phyloP scores from a whole-genome alignment of 169 alveolate genomes.

The Plasmodium reichenowi region DNA sequence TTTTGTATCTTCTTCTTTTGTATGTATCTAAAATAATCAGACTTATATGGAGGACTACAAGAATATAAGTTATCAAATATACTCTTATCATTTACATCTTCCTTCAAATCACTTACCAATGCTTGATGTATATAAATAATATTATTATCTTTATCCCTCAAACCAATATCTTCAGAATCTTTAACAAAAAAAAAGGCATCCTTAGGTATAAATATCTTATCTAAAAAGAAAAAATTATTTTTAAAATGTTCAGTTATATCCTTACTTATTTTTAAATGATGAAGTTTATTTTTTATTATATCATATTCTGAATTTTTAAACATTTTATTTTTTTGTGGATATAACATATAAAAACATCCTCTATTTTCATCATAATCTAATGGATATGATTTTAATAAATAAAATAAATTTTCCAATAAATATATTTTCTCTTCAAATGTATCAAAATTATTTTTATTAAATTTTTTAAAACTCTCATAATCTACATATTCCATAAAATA shows the following conservation, averaged over 20 bases:
- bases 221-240: constrained; percentile 63
- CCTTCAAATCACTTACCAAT: constrained; percentile 64
- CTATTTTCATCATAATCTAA: constrained; percentile 75
- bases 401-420: constrained; percentile 50
- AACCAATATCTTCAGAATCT: constrained; percentile 41
- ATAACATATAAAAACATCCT: constrained; percentile 74
- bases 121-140: constrained; percentile 49
- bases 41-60: constrained; percentile 17
- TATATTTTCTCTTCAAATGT: constrained; percentile 42
- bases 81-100: constrained; percentile 36
- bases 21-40: constrained; percentile 51
- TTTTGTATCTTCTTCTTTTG: constrained; percentile 68
- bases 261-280: constrained; percentile 13
- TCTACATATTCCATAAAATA: constrained; percentile 65
- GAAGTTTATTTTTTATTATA: constrained; percentile 32
- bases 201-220: constrained; percentile 73
- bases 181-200: constrained; percentile 75
- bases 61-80: constrained; percentile 37
- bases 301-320: constrained; percentile 20
- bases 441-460: constrained; percentile 15
- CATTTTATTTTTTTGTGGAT: constrained; percentile 71
- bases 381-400: constrained; percentile 69
- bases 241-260: constrained; percentile 44
- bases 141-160: constrained; percentile 24
- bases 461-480: constrained; percentile 18